Percentiles rank a stretch among this genome's conserved stretches.
Conservation (phyloP, 2,329 filamentous ascomycete species). For the Lasiodiplodia gonubiensis region DNA sequence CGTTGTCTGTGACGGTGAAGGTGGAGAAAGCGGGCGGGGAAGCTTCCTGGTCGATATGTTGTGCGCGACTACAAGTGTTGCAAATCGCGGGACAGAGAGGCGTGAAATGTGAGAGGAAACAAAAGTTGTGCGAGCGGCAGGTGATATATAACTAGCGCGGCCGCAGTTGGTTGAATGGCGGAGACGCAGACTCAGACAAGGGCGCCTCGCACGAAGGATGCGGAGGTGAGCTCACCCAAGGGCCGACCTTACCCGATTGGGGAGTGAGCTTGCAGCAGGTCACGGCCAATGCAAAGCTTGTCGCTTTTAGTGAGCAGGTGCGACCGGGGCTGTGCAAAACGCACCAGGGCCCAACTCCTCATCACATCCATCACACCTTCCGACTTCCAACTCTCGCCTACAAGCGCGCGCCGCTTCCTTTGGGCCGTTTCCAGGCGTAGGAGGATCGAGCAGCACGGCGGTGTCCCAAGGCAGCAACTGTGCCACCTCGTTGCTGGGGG, state of each 20-base stretch:
- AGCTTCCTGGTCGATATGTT: neutral
- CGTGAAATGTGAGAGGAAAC: neutral
- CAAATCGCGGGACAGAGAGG: neutral
- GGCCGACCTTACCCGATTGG: neutral
- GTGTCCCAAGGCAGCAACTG: neutral
- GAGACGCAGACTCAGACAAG: neutral
- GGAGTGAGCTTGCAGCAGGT: conserved; percentile 6
- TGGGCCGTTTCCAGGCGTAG: neutral
- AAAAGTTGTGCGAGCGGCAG: neutral
- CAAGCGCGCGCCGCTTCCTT: conserved; percentile 6
- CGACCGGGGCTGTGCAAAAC: conserved; percentile 20
- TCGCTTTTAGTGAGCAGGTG: neutral
- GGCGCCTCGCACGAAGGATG: conserved; percentile 20
- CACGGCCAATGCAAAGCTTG: conserved; percentile 15
- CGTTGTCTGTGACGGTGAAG: neutral
- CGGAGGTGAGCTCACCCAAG: conserved; percentile 19
- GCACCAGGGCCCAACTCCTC: neutral
- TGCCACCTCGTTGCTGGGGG: neutral
- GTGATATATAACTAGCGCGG: conserved; percentile 18
- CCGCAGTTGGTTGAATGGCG: neutral
- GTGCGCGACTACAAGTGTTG: conserved; percentile 1
- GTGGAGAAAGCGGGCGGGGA: conserved; percentile 2
- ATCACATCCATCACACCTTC: neutral
- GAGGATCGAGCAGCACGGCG: neutral
- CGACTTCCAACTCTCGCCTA: neutral